Conservation (phyloP, 208 protist genomes). For the Trypanosoma avium region DNA sequence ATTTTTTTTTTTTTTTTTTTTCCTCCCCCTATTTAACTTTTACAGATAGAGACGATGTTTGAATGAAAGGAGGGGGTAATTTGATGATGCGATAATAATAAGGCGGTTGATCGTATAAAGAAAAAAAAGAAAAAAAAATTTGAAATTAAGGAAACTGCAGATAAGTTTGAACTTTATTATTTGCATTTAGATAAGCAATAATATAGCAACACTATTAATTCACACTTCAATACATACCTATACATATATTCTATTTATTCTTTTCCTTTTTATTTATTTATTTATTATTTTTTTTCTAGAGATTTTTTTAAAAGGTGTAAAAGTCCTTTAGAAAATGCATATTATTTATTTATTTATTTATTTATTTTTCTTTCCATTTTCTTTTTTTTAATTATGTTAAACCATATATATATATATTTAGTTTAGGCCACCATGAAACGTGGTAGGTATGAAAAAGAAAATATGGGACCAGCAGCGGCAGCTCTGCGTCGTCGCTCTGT, state of each 20-base stretch:
- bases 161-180: background rate
- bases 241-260: background rate
- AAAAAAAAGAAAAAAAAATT: slow-evolving; percentile 1
- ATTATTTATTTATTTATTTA: background rate
- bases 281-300: slow-evolving; percentile 10
- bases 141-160: background rate
- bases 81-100: no score
- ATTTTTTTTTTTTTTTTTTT: no score
- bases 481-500: slow-evolving; percentile 62
- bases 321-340: no score
- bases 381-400: background rate
- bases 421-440: slow-evolving; percentile 61
- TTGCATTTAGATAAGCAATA: no score
- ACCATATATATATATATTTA: no score
- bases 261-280: background rate
- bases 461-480: slow-evolving; percentile 76
- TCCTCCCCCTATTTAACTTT: background rate
- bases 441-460: slow-evolving; percentile 26
- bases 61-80: background rate
- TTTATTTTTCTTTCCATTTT: background rate
- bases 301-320: background rate
- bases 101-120: background rate
- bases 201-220: background rate
- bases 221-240: background rate
- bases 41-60: background rate